Percentiles rank a stretch among this genome's conserved stretches.
These are phyloP conservation scores for Daldinia vernicosa DNA, from an alignment of 495 filamentous ascomycete species.

Conservation along the genomic window DNA sequence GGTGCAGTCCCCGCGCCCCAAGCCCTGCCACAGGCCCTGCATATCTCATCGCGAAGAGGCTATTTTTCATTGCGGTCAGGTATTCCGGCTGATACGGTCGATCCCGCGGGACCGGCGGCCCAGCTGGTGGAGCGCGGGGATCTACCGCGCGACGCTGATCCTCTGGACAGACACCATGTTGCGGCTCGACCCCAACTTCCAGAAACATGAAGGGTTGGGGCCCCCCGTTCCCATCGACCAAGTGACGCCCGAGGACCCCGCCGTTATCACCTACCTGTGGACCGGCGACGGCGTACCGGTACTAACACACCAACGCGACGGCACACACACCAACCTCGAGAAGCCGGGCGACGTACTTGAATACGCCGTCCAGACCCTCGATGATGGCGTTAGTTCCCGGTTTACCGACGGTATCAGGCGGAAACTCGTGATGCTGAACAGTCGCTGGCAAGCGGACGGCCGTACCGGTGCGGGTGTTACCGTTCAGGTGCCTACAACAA, in stretches of 20 bases:
- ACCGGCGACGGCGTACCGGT: slow-evolving; percentile 50
- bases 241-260: slow-evolving; percentile 49
- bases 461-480: slow-evolving; percentile 6
- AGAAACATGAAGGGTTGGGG: slow-evolving; percentile 37
- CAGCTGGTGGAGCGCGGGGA: slow-evolving; percentile 62
- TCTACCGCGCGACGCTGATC: slow-evolving; percentile 62
- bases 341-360: slow-evolving; percentile 54
- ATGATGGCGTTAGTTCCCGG: slow-evolving; percentile 52
- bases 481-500: neutral
- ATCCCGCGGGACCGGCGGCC: slow-evolving; percentile 58
- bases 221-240: slow-evolving; percentile 52
- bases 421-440: slow-evolving; percentile 51
- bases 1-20: slow-evolving; percentile 57
- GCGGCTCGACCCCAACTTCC: slow-evolving; percentile 48
- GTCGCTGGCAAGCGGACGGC: slow-evolving; percentile 45
- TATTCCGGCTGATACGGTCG: slow-evolving; percentile 58
- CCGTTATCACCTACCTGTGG: slow-evolving; percentile 52
- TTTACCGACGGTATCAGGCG: slow-evolving; percentile 58
- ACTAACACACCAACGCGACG: slow-evolving; percentile 45
- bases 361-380: slow-evolving; percentile 56
- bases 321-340: slow-evolving; percentile 45
- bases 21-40: slow-evolving; percentile 62
- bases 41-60: slow-evolving; percentile 64
- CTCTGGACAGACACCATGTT: slow-evolving; percentile 59
- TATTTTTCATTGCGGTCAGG: slow-evolving; percentile 68